These are phyloP conservation scores for Aspergillus fischeri DNA, from an alignment of 2,329 filamentous ascomycete genomes.

Conservation along the genomic window DNA sequence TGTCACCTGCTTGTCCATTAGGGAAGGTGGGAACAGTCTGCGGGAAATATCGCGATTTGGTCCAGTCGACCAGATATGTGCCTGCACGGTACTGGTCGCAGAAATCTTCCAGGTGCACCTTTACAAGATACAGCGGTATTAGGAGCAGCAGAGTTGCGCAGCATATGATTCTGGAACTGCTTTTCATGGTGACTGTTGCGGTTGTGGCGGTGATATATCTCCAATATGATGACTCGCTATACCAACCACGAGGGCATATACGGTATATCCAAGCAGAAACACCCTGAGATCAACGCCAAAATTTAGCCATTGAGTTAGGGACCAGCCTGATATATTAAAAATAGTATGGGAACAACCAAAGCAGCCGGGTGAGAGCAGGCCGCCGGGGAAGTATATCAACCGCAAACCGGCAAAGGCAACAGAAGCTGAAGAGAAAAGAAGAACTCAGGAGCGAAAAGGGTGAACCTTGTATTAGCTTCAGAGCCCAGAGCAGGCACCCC, in stretches of 20 bases:
- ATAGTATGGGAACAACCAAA: background rate
- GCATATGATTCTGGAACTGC: conserved; percentile 24
- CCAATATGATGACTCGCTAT: background rate
- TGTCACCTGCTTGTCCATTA: conserved; percentile 25
- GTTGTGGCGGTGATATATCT: background rate
- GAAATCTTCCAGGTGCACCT: conserved; percentile 30
- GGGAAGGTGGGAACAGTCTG: background rate
- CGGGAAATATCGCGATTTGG: conserved; percentile 16
- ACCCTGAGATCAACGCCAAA: background rate
- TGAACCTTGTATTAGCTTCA: background rate
- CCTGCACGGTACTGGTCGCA: conserved; percentile 34
- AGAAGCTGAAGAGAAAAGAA: background rate
- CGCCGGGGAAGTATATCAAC: background rate
- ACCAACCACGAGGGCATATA: background rate
- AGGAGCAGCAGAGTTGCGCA: conserved; percentile 21
- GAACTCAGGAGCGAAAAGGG: background rate
- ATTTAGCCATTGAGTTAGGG: background rate
- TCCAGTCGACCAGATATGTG: conserved; percentile 32
- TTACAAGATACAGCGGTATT: conserved; percentile 28
- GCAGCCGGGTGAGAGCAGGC: background rate
- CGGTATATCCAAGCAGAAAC: background rate
- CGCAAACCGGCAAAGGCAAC: background rate
- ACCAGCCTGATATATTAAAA: background rate
- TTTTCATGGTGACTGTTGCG: conserved; percentile 26
- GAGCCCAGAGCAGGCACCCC: background rate